Evolutionary conservation across 31 red algal genomes (phyloP), one percentile per base, ranked within the genome.

Genomic region (Porphyra umbilicalis): DNA sequence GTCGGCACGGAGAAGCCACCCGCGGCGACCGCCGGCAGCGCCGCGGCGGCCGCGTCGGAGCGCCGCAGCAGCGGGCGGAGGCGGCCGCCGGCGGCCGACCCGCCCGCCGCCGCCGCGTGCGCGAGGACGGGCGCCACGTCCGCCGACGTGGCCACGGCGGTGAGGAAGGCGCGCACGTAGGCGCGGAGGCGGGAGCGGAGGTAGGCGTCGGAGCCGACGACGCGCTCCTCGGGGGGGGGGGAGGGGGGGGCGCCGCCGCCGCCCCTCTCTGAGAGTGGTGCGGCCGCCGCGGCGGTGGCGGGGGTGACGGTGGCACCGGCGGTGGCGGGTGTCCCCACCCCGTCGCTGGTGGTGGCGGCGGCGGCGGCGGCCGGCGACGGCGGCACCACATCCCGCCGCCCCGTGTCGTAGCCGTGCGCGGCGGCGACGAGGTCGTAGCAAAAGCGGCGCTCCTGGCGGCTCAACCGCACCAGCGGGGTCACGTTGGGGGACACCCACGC

Each of bases 181-280:
- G 80, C 39, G 33, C 88, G 86, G 35, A 96, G 40, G 11, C 94
- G 85, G 44, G 86, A 39, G 38, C 94, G 90, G 37, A 92, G 88
- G 82, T 96, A 87, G 44, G 92, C 94, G 77, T 96, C 89, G 4
- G 94, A 96, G 38, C 90, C 87, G 33, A 91, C 25, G 57, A 71
- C 57, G 25, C 57, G 57, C 13, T 6, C 57, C 5, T 18, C 20
- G 25, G 57, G 57, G 25, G 30, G 25, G 16, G 57, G 25, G 8
- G 57, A 2, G 25, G 57, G 57, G 25, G 30, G 25, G 16, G 57
- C 57, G 57, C 11, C 57, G 57, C 11, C 57, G n/a, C n/a, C n/a
- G n/a, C n/a, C n/a, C n/a, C n/a, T n/a, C n/a, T n/a, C n/a, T n/a
- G n/a, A n/a, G n/a, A n/a, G n/a, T n/a, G n/a, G n/a, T n/a, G n/a